Conservation (phyloP, 2,329 filamentous ascomycete genomes). For the Cryphonectria parasitica region DNA sequence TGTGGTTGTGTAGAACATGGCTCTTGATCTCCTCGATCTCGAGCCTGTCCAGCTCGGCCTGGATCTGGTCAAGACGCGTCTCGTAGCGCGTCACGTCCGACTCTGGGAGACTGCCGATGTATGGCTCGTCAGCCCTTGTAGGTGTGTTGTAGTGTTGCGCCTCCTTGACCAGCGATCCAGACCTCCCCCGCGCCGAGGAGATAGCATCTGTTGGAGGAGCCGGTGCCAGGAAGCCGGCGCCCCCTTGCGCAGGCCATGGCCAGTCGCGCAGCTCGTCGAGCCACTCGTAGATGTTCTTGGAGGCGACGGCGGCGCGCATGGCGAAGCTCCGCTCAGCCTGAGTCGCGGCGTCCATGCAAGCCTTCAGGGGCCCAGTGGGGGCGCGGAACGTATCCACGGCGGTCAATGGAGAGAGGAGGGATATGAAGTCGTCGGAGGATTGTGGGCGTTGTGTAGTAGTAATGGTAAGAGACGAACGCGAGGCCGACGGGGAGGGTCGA, state of each 20-base stretch:
- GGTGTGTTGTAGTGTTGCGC: slow-evolving; percentile 31
- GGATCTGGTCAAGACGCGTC: slow-evolving; percentile 73
- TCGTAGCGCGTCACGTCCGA: slow-evolving; percentile 71
- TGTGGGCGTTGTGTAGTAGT: slow-evolving; percentile 46
- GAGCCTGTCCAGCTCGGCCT: slow-evolving; percentile 67
- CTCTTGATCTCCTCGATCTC: slow-evolving; percentile 87
- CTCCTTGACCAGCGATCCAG: slow-evolving; percentile 29
- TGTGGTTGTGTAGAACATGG: slow-evolving; percentile 82
- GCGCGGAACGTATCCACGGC: slow-evolving; percentile 64
- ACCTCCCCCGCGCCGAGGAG: slow-evolving; percentile 37
- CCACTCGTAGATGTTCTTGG: slow-evolving; percentile 74
- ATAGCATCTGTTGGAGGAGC: slow-evolving; percentile 43
- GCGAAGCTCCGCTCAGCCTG: slow-evolving; percentile 72
- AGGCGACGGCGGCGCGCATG: slow-evolving; percentile 69
- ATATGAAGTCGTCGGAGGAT: slow-evolving; percentile 61
- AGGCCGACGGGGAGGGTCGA: slow-evolving; percentile 44
- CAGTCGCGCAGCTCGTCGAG: slow-evolving; percentile 68
- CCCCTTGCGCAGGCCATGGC: slow-evolving; percentile 57
- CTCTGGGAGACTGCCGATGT: slow-evolving; percentile 72
- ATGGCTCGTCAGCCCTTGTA: slow-evolving; percentile 41
- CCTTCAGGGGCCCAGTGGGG: slow-evolving; percentile 55
- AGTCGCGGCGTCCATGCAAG: slow-evolving; percentile 66
- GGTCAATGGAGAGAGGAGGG: slow-evolving; percentile 62
- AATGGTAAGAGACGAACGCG: slow-evolving; percentile 45
- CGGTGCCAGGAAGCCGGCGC: slow-evolving; percentile 60